Evolutionary conservation across 2,329 filamentous ascomycete genomes (phyloP).

Genomic region (Juglanconis sp.): DNA sequence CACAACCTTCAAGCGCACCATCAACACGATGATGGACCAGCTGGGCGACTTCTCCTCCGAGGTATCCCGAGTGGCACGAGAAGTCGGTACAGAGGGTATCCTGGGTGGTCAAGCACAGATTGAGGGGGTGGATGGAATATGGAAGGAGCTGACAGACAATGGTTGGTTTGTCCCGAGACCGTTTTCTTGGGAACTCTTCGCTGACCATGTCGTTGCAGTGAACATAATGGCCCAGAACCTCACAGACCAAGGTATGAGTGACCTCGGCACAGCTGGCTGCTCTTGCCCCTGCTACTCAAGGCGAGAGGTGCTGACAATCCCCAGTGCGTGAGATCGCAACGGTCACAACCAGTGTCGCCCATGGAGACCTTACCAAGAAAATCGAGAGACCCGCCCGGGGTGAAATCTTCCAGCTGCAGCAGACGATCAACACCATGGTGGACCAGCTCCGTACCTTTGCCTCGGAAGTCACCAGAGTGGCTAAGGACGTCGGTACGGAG

Average conservation of each 20-base stretch:
- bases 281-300: neutral
- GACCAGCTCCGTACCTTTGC: constrained; percentile 81
- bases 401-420: constrained; percentile 78
- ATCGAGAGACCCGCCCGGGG: constrained; percentile 77
- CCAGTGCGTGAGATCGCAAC: constrained; percentile 78
- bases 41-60: constrained; percentile 95
- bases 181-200: neutral
- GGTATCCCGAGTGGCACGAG: constrained; percentile 88
- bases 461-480: constrained; percentile 78
- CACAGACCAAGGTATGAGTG: constrained; percentile 63
- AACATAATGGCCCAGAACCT: constrained; percentile 83
- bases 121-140: constrained; percentile 90
- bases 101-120: constrained; percentile 93
- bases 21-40: constrained; percentile 99
- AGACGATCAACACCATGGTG: constrained; percentile 88
- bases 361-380: constrained; percentile 80
- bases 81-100: constrained; percentile 93
- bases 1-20: constrained; percentile 94
- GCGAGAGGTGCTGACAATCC: neutral
- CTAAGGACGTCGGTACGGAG: constrained; percentile 79
- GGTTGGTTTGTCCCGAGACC: constrained; percentile 39
- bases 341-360: constrained; percentile 78
- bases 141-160: constrained; percentile 94
- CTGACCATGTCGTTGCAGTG: constrained; percentile 44
- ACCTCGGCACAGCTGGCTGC: neutral